These are phyloP conservation scores for Rhamnella rubrinervis DNA, from an alignment of 331 rosid genomes.

Conservation along the genomic window DNA sequence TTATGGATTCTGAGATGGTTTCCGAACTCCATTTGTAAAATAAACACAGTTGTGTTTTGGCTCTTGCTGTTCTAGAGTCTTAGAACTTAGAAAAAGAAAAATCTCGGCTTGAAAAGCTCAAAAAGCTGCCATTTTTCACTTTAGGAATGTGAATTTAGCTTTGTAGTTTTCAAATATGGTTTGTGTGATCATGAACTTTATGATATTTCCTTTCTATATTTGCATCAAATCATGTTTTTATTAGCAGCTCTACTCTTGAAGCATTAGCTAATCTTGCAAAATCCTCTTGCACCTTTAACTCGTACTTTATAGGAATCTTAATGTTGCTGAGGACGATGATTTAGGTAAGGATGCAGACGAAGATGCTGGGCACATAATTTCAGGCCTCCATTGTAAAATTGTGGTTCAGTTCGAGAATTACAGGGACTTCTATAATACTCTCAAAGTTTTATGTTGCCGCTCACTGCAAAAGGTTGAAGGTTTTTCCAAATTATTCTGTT, in stretches of 20 bases:
- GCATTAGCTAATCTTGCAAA: constrained; percentile 25
- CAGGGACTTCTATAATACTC: constrained; percentile 69
- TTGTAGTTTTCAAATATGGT: neutral
- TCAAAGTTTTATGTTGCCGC: constrained; percentile 74
- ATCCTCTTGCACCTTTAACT: constrained; percentile 24
- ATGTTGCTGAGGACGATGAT: constrained; percentile 81
- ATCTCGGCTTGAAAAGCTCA: neutral
- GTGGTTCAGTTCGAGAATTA: constrained; percentile 85
- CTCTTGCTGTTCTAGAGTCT: no score
- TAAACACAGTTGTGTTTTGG: no score
- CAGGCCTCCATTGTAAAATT: constrained; percentile 87
- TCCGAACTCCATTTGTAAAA: neutral
- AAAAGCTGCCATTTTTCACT: neutral
- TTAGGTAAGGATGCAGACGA: constrained; percentile 60
- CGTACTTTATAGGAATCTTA: constrained; percentile 63
- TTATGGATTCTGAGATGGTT: no score
- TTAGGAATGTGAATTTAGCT: neutral
- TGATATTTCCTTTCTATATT: neutral
- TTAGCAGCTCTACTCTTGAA: neutral
- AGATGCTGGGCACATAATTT: constrained; percentile 57
- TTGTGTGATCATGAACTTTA: neutral
- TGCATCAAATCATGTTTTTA: neutral
- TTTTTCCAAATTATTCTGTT: constrained; percentile 1
- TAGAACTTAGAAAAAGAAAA: no score
- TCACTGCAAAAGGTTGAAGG: constrained; percentile 76